These are phyloP conservation scores for Gryganskiella cystojenkinii DNA, from an alignment of 192 early-diverging fungal genomes.

Conservation along the genomic window DNA sequence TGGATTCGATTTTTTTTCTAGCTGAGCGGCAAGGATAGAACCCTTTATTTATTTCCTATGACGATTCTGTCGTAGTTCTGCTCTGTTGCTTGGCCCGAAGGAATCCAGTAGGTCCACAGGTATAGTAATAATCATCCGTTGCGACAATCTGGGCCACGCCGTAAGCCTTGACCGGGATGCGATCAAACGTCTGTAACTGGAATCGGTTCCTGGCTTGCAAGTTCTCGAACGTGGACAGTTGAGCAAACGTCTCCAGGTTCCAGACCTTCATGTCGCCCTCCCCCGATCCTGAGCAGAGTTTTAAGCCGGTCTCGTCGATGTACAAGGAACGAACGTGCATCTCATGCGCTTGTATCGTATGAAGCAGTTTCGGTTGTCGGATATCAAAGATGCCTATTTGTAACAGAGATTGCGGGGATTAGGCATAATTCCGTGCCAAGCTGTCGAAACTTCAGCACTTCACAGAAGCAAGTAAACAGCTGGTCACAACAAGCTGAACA, in stretches of 20 bases:
- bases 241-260: slow-evolving; percentile 62
- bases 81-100: slow-evolving; percentile 27
- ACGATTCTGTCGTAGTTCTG: too few relatives aligned
- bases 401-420: not conserved
- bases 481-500: not conserved
- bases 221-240: slow-evolving; percentile 52
- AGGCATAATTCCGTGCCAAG: not conserved
- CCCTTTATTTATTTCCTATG: too few relatives aligned
- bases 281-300: slow-evolving; percentile 72
- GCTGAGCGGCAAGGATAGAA: too few relatives aligned
- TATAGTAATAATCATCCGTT: slow-evolving; percentile 60
- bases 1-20: slow-evolving; percentile 13
- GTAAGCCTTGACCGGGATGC: slow-evolving; percentile 66
- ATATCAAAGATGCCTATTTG: slow-evolving; percentile 77
- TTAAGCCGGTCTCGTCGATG: slow-evolving; percentile 67
- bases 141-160: slow-evolving; percentile 73
- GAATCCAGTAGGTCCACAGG: slow-evolving; percentile 73
- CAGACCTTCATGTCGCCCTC: slow-evolving; percentile 77
- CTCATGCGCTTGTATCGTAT: slow-evolving; percentile 76
- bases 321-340: slow-evolving; percentile 70
- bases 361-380: slow-evolving; percentile 70
- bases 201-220: slow-evolving; percentile 61
- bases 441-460: not conserved
- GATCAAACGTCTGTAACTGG: slow-evolving; percentile 58
- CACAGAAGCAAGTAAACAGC: not conserved